phyloP scores from a whole-genome alignment of 192 early-diverging fungal genomes.

The Backusella macrospora region DNA sequence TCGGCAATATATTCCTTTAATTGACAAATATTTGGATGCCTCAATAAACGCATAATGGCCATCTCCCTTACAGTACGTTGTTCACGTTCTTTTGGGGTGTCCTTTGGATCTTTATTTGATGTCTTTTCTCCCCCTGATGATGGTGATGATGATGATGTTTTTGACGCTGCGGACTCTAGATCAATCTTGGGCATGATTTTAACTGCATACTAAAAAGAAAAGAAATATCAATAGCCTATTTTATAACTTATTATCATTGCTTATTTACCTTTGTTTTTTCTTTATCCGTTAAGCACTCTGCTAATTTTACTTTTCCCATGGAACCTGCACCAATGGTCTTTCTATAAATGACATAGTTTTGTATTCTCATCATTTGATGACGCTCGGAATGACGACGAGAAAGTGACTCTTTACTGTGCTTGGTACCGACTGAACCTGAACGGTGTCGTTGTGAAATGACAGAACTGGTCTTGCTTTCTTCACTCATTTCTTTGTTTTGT shows the following conservation, averaged over 20 bases:
- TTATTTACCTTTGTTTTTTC: slow-evolving; percentile 26
- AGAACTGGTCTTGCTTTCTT: slow-evolving; percentile 5
- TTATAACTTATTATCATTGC: not conserved
- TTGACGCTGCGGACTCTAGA: not conserved
- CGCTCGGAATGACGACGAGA: slow-evolving; percentile 25
- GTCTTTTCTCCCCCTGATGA: not conserved
- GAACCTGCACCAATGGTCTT: slow-evolving; percentile 40
- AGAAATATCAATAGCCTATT: too few species aligned
- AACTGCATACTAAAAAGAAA: slow-evolving; percentile 53
- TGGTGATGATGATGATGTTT: not conserved
- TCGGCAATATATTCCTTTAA: slow-evolving; percentile 72
- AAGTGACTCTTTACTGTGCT: not conserved
- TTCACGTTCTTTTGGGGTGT: slow-evolving; percentile 44
- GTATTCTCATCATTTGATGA: slow-evolving; percentile 27
- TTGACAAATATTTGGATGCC: slow-evolving; percentile 85
- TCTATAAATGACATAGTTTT: slow-evolving; percentile 38
- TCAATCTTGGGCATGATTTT: slow-evolving; percentile 61
- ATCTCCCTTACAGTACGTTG: slow-evolving; percentile 72
- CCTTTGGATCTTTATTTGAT: slow-evolving; percentile 39
- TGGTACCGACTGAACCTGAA: not conserved
- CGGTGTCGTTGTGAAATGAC: not conserved
- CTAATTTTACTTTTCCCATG: slow-evolving; percentile 45
- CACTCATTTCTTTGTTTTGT: slow-evolving; percentile 6
- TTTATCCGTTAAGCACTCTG: slow-evolving; percentile 35
- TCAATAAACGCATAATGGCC: slow-evolving; percentile 73